phyloP scores from a whole-genome alignment of 2,329 filamentous ascomycete genomes.

The Calonectria pteridis region DNA sequence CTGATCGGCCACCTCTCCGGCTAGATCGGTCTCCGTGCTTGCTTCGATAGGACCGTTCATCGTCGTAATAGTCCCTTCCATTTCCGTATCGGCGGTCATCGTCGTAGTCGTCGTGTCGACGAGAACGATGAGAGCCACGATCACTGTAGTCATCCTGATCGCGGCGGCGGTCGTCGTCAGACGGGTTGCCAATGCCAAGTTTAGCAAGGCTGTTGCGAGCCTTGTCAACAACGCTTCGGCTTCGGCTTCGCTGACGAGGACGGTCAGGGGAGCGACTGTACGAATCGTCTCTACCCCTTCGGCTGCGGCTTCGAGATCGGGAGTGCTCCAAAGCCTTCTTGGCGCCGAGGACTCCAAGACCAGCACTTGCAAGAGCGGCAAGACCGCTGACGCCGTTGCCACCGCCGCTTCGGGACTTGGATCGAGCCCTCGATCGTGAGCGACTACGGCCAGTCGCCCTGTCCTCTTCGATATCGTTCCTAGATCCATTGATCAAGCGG shows the following conservation, averaged over 20 bases:
- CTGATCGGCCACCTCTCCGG: conserved; percentile 56
- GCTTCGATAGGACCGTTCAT: conserved; percentile 58
- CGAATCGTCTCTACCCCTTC: conserved; percentile 63
- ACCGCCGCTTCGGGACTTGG: conserved; percentile 58
- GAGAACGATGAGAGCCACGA: conserved; percentile 54
- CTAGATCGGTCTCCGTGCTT: conserved; percentile 53
- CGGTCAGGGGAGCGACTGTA: conserved; percentile 60
- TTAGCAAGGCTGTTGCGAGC: conserved; percentile 73
- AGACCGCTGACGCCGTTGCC: conserved; percentile 61
- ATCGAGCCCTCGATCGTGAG: conserved; percentile 76
- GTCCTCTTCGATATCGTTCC: conserved; percentile 74
- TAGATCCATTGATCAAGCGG: conserved; percentile 84
- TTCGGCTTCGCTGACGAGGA: conserved; percentile 63
- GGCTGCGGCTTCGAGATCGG: conserved; percentile 64
- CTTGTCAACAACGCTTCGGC: conserved; percentile 74
- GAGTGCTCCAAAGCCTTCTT: conserved; percentile 72
- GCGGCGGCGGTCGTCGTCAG: conserved; percentile 54
- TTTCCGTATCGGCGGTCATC: conserved; percentile 57
- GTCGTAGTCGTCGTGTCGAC: conserved; percentile 59
- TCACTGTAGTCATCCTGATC: conserved; percentile 61
- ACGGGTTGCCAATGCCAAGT: conserved; percentile 68
- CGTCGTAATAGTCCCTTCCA: conserved; percentile 60
- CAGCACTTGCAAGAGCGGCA: conserved; percentile 74
- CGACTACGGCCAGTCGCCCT: conserved; percentile 72
- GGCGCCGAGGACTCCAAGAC: conserved; percentile 69